Evolutionary conservation across 345 rosid genomes (phyloP).

Genomic region (Aethionema arabicum): DNA sequence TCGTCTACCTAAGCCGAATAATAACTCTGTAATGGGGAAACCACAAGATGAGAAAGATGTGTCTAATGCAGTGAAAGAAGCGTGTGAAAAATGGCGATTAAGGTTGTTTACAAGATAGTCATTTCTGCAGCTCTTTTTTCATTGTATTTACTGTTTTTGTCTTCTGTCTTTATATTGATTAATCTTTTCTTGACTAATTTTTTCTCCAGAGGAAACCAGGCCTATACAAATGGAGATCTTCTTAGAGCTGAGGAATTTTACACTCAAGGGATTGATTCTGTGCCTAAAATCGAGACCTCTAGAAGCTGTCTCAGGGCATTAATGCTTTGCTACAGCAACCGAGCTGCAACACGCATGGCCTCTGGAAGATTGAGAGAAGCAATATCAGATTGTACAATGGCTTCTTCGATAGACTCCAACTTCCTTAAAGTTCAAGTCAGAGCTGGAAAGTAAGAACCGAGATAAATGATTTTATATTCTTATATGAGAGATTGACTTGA

Average conservation of each 20-base stretch:
- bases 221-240: slow-evolving; percentile 69
- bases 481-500: slow-evolving; percentile 22
- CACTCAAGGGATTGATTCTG: slow-evolving; percentile 70
- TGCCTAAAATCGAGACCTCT: slow-evolving; percentile 64
- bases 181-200: slow-evolving; percentile 30
- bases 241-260: slow-evolving; percentile 83
- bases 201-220: slow-evolving; percentile 85
- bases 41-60: slow-evolving; percentile 45
- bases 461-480: slow-evolving; percentile 27
- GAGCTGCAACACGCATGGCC: slow-evolving; percentile 87
- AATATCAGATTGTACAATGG: slow-evolving; percentile 72
- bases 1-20: slow-evolving; percentile 37
- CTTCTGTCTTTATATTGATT: slow-evolving; percentile 13
- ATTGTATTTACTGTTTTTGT: slow-evolving; percentile 12
- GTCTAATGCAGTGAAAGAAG: slow-evolving; percentile 69
- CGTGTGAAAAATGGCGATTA: slow-evolving; percentile 96
- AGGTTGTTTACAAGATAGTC: slow-evolving; percentile 48
- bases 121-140: slow-evolving; percentile 16
- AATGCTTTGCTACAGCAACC: slow-evolving; percentile 96
- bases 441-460: slow-evolving; percentile 75
- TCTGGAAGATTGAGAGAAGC: slow-evolving; percentile 94
- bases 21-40: slow-evolving; percentile 40
- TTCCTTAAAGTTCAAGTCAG: slow-evolving; percentile 85
- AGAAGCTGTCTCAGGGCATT: slow-evolving; percentile 80
- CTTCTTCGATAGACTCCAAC: slow-evolving; percentile 74